Conservation (phyloP, 768 basidiomycete genomes). For the Leccinum disarticulatum region DNA sequence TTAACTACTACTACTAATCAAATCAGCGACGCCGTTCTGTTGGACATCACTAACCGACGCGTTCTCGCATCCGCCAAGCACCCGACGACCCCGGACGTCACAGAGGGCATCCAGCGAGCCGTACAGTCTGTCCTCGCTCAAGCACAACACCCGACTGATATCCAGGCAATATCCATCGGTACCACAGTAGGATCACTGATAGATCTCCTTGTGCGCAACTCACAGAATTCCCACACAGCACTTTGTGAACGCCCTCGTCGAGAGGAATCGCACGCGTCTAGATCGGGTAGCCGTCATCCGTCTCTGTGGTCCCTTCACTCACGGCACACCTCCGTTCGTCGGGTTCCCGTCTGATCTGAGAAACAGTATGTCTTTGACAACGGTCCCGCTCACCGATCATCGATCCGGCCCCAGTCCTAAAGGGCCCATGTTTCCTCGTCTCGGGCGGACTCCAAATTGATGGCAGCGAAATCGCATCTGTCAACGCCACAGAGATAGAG, state of each 20-base stretch:
- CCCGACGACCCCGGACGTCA: slow-evolving; percentile 57
- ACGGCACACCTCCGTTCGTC: slow-evolving; percentile 56
- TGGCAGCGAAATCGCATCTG: slow-evolving; percentile 41
- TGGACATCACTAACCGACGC: slow-evolving; percentile 14
- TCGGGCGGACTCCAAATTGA: slow-evolving; percentile 48
- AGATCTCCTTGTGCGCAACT: neutral
- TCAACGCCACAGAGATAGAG: slow-evolving; percentile 45
- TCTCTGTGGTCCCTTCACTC: slow-evolving; percentile 58
- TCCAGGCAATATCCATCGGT: slow-evolving; percentile 58
- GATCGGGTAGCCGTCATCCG: slow-evolving; percentile 63
- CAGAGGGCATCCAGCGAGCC: slow-evolving; percentile 55
- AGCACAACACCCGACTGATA: slow-evolving; percentile 34
- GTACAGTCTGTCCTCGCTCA: slow-evolving; percentile 45
- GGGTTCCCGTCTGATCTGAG: slow-evolving; percentile 45
- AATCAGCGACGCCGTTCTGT: slow-evolving; percentile 34
- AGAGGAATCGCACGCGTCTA: slow-evolving; percentile 51
- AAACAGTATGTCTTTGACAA: slow-evolving; percentile 25
- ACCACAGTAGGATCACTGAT: slow-evolving; percentile 45
- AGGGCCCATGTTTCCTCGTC: slow-evolving; percentile 35
- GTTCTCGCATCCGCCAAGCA: slow-evolving; percentile 42
- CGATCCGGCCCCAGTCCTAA: slow-evolving; percentile 19
- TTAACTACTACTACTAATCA: too few species aligned
- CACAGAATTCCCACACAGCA: slow-evolving; percentile 29
- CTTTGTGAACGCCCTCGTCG: slow-evolving; percentile 62
- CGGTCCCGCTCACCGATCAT: neutral